phyloP scores from a whole-genome alignment of 345 rosid species.

The Populus ilicifolia region DNA sequence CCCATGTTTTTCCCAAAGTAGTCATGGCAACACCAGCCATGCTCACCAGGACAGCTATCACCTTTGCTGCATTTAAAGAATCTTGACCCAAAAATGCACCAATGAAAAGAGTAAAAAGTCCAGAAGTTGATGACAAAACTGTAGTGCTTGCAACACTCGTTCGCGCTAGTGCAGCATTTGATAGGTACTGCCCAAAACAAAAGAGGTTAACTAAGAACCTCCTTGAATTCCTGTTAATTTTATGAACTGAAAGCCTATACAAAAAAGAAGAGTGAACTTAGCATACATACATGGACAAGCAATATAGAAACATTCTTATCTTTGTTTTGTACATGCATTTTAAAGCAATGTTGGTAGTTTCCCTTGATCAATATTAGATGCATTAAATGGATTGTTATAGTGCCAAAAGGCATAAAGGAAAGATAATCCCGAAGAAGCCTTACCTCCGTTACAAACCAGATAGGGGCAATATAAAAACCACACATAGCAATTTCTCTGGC shows the following conservation, averaged over 20 bases:
- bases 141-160: slow-evolving; percentile 99
- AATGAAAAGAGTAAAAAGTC: slow-evolving; percentile 93
- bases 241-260: background rate
- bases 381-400: background rate
- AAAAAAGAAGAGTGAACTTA: background rate
- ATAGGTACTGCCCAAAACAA: slow-evolving; percentile 60
- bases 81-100: slow-evolving; percentile 93
- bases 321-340: background rate
- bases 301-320: background rate
- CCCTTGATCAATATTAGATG: background rate
- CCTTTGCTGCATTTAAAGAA: slow-evolving; percentile 70
- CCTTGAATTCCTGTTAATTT: background rate
- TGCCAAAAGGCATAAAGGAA: background rate
- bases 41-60: slow-evolving; percentile 86
- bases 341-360: background rate
- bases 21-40: slow-evolving; percentile 99
- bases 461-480: slow-evolving; percentile 94
- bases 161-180: slow-evolving; percentile 96
- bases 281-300: background rate
- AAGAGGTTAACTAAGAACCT: slow-evolving; percentile 5
- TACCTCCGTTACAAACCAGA: slow-evolving; percentile 99
- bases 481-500: slow-evolving; percentile 64
- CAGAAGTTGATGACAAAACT: slow-evolving; percentile 93
- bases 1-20: slow-evolving; percentile 95
- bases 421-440: slow-evolving; percentile 6